A percentile compares a stretch with the other conserved stretches of the same genome.
These are phyloP conservation scores for Diaporthe citrichinensis DNA, from an alignment of 2,329 filamentous ascomycete genomes.

Conservation along the genomic window DNA sequence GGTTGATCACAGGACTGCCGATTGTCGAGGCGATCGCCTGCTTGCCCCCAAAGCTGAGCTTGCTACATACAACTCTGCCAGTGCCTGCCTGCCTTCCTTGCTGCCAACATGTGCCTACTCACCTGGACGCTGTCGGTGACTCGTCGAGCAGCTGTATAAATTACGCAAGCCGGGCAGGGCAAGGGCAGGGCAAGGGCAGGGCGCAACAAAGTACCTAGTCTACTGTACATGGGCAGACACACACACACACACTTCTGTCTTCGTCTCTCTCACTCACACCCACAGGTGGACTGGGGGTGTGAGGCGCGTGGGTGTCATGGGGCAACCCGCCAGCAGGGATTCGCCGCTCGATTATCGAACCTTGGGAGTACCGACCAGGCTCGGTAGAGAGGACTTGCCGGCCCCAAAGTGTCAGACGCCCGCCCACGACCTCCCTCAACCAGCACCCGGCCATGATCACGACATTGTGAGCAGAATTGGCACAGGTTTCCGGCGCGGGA, in stretches of 20 bases:
- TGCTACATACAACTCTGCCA: background rate
- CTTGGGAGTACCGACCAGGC: conserved; percentile 18
- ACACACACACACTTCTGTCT: background rate
- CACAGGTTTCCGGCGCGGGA: background rate
- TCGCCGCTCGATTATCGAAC: conserved; percentile 22
- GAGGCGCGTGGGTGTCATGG: conserved; percentile 38
- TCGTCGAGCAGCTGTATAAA: background rate
- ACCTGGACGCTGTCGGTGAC: background rate
- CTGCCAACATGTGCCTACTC: background rate
- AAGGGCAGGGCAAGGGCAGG: conserved; percentile 17
- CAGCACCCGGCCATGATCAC: background rate
- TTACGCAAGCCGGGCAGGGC: conserved; percentile 12
- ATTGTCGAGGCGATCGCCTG: conserved; percentile 20
- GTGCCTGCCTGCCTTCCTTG: background rate
- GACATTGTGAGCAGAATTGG: conserved; percentile 25
- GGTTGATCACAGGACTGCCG: conserved; percentile 26
- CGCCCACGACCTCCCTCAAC: conserved; percentile 13
- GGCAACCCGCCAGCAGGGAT: conserved; percentile 33
- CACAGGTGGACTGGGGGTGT: conserved; percentile 27
- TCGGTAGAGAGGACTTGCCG: conserved; percentile 14
- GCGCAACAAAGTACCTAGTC: background rate
- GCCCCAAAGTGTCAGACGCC: conserved; percentile 28
- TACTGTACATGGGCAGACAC: background rate
- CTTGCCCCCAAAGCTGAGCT: conserved; percentile 13
- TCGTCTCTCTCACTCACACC: background rate